A percentile compares a stretch with the other conserved stretches of the same genome.
phyloP scores from a whole-genome alignment of 2,329 filamentous ascomycete species.

The Aspergillus pseudoterreus region DNA sequence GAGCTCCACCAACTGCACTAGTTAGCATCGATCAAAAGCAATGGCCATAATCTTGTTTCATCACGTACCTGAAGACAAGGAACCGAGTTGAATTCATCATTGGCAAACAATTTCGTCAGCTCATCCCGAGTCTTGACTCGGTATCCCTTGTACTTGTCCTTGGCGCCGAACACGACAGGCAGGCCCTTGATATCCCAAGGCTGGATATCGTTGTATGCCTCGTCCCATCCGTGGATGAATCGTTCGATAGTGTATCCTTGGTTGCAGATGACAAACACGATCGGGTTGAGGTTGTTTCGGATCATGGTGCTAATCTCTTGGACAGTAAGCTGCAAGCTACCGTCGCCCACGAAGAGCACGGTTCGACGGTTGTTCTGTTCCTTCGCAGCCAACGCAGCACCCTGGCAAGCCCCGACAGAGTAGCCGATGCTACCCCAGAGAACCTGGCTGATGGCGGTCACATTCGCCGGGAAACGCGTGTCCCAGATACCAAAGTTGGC shows the following conservation, averaged over 20 bases:
- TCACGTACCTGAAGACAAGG: slow-evolving; percentile 42
- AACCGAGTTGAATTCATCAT: slow-evolving; percentile 59
- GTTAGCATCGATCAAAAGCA: slow-evolving; percentile 11
- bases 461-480: slow-evolving; percentile 71
- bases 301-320: slow-evolving; percentile 86
- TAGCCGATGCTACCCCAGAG: slow-evolving; percentile 69
- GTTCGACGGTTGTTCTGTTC: slow-evolving; percentile 61
- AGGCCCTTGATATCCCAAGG: slow-evolving; percentile 70
- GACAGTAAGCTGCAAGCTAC: slow-evolving; percentile 77
- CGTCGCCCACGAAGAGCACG: slow-evolving; percentile 85
- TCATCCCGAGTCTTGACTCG: slow-evolving; percentile 67
- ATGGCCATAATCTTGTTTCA: too few species aligned
- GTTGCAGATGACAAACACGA: slow-evolving; percentile 85
- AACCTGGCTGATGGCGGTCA: slow-evolving; percentile 76
- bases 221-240: slow-evolving; percentile 79
- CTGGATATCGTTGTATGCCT: slow-evolving; percentile 74
- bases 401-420: slow-evolving; percentile 59
- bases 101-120: slow-evolving; percentile 60
- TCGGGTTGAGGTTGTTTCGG: slow-evolving; percentile 67
- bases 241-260: slow-evolving; percentile 88
- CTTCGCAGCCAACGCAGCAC: slow-evolving; percentile 70
- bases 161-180: slow-evolving; percentile 64
- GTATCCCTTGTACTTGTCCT: slow-evolving; percentile 58
- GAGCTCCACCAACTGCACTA: slow-evolving; percentile 68
- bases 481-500: slow-evolving; percentile 87